A percentile compares a stretch with the other conserved stretches of the same genome.
Evolutionary conservation across 2,329 filamentous ascomycete species (phyloP).

Genomic region (Neopestalotiopsis rosae): DNA sequence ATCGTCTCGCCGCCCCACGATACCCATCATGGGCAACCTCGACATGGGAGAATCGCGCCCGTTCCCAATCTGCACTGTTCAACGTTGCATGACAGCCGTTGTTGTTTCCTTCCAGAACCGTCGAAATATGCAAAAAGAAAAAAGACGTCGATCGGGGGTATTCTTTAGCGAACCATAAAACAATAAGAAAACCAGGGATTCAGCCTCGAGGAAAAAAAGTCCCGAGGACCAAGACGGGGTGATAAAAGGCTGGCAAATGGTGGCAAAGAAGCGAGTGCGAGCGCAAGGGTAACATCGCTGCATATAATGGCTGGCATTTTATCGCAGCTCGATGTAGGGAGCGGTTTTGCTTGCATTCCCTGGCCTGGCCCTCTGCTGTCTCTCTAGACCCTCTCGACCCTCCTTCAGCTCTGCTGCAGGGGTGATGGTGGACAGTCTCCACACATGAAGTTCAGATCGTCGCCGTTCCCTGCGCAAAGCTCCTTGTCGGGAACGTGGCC

Average conservation of each 20-base stretch:
- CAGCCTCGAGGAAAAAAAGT: not conserved
- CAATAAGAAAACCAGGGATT: not conserved
- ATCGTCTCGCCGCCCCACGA: conserved; percentile 9
- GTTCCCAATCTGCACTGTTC: not conserved
- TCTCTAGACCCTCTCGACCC: not conserved
- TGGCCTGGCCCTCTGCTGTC: not conserved
- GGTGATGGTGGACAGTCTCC: not conserved
- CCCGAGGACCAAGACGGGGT: not conserved
- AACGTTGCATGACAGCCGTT: conserved; percentile 4
- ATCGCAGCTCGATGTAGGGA: not conserved
- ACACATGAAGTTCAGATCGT: conserved; percentile 9
- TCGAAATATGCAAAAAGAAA: not conserved
- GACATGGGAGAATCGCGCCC: not conserved
- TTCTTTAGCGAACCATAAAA: not conserved
- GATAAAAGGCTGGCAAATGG: not conserved
- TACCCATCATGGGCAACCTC: conserved; percentile 2
- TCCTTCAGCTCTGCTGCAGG: not conserved
- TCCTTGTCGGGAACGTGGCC: conserved; percentile 8
- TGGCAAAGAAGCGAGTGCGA: not conserved
- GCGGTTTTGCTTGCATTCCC: not conserved
- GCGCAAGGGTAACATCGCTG: too few relatives aligned
- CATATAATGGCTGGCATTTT: not conserved
- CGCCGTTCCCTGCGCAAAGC: not conserved
- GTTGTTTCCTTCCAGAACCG: not conserved
- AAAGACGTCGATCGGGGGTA: not conserved